Evolutionary conservation across 2,329 filamentous ascomycete species (phyloP), one percentile per base, ranked within the genome.

Genomic region (Talaromyces sp.): DNA sequence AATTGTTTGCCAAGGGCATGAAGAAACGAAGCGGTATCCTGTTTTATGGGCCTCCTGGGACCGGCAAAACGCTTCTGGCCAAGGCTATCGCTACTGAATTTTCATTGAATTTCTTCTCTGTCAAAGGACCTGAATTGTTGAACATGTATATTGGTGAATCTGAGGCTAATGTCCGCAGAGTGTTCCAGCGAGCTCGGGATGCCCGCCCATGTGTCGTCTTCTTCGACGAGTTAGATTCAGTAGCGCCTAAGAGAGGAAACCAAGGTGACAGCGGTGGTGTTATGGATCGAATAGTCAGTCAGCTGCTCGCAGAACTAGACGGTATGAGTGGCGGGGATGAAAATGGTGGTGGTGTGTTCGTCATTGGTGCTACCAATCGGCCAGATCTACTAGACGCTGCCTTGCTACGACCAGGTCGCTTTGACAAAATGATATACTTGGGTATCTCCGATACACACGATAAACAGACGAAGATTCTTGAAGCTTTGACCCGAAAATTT

Each of bases 111-210:
- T 99, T 99, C 84, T 98, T 99, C 79, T 99, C 95, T 33, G 91
- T 99, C 81, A 99, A 99, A 87, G 95, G 95, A 66, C 96, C 95
- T 47, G 95, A 99, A 79, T 85, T 99, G 75, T 88, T 99, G 72
- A 97, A 93, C 79, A 99, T 99, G 95, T 99, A 95, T 91, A 98
- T 99, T 77, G 95, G 95, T 89, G 95, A 99, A 83, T 99, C 95
- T 63, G 96, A 99, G 83, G 97, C 92, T 85, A 99, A 99, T 81
- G 98, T 99, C 69, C 91, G 95, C 75, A 94, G 98, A 77, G 98
- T 99, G 71, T 99, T 99, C 80, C 95, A 99, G 87, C 97, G 97
- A 85, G 95, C 95, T 68, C 92, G 95, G 73, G 95, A 95, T 69
- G 95, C 96, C 66, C 94, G 95, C 70, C 95, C 95, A 78, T 99